These are phyloP conservation scores for Chlorella sp. DNA, from an alignment of 139 green algal species.

Conservation along the genomic window DNA sequence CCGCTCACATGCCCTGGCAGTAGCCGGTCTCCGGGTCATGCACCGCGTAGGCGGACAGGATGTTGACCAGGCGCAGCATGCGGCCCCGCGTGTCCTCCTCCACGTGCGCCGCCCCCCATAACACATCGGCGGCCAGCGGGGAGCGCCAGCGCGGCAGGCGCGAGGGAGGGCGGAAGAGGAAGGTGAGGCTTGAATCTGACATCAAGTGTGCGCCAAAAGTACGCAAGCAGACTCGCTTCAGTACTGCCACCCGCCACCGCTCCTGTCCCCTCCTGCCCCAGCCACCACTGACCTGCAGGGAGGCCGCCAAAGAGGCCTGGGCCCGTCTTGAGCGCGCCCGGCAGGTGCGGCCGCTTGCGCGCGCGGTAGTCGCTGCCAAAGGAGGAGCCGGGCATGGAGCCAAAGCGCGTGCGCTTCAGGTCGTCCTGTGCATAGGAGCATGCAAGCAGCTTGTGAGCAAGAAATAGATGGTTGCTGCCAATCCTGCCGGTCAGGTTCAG, in stretches of 20 bases:
- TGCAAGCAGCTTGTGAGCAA: no score
- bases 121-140: constrained; percentile 38
- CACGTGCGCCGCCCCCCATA: constrained; percentile 57
- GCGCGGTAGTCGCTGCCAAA: constrained; percentile 29
- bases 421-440: no score
- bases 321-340: constrained; percentile 4
- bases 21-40: constrained; percentile 86
- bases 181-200: no score
- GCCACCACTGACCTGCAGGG: background rate
- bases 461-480: no score
- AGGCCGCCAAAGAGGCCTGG: constrained; percentile 10
- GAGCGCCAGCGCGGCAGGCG: constrained; percentile 46
- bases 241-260: no score
- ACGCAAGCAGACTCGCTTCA: no score
- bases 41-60: constrained; percentile 86
- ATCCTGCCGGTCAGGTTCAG: no score
- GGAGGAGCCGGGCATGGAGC: constrained; percentile 35
- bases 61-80: constrained; percentile 65
- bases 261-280: no score
- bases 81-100: constrained; percentile 34
- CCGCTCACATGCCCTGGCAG: constrained; percentile 85
- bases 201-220: no score
- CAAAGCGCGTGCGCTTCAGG: constrained; percentile 35
- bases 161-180: no score
- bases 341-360: constrained; percentile 27